phyloP scores from a whole-genome alignment of 768 basidiomycete species.

The Leccinum boreale region DNA sequence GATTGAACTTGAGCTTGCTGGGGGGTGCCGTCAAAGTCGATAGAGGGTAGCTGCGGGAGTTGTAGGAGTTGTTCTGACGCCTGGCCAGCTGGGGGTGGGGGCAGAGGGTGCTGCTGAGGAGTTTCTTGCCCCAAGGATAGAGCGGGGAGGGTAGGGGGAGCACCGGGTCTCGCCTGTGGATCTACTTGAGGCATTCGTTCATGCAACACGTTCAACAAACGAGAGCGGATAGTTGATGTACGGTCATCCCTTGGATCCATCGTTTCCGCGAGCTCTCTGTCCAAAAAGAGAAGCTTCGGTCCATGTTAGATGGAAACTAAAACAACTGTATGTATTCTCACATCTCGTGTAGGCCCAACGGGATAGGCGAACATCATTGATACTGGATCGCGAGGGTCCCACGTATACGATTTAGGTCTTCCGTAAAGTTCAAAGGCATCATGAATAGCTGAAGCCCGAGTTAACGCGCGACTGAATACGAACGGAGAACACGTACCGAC shows the following conservation, averaged over 20 bases:
- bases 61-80: conserved; percentile 6
- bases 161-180: conserved; percentile 8
- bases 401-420: conserved; percentile 78
- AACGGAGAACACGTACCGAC: conserved; percentile 53
- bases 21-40: conserved; percentile 42
- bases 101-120: conserved; percentile 27
- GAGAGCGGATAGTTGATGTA: conserved; percentile 65
- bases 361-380: conserved; percentile 96
- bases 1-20: conserved; percentile 8
- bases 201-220: conserved; percentile 59
- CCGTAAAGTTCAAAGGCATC: conserved; percentile 90
- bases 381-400: conserved; percentile 79
- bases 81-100: conserved; percentile 17
- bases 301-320: conserved; percentile 13
- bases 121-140: conserved; percentile 13
- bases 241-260: conserved; percentile 74
- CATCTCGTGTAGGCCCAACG: conserved; percentile 78
- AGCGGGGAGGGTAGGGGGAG: conserved; percentile 19
- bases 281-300: conserved; percentile 76
- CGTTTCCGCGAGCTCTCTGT: conserved; percentile 76
- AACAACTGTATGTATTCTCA: conserved; percentile 37
- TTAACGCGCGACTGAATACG: conserved; percentile 5
- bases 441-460: conserved; percentile 56
- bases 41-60: conserved; percentile 56
- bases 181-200: conserved; percentile 55